Base-by-base conservation (phyloP, 225 moss, liverwort and hornwort species). In the Pleurozium schreberi region DNA sequence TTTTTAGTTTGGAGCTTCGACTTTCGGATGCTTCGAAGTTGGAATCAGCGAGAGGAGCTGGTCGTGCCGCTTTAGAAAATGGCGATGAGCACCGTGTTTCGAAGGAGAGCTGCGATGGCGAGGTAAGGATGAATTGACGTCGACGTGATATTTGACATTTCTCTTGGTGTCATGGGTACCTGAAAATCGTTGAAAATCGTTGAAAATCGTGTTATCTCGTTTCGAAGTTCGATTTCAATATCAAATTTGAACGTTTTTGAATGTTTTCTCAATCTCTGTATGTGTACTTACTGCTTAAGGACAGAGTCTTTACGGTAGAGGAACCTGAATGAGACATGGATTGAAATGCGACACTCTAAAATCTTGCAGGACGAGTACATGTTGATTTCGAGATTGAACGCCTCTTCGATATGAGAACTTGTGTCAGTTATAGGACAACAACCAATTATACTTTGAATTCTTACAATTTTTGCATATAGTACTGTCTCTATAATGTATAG, bases 1-100 rank as follows among this genome's bases (percentile, higher is more conserved):
- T 93, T 69, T 84, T 40, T 65, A 85, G 78, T n/a, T 70, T 92
- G 62, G 92, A 91, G 90, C 74, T 53, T 71, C 89, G 57, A 61
- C 20, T 92, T 65, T 87, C 68, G 10, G 57, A 57, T 79, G 40
- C 8, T 42, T 14, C 47, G 52, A 79, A 83, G 63, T 19, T 42
- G 63, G 57, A 40, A 67, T 87, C 45, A n/a, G n/a, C n/a, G 40
- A 73, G 67, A 38, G 82, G 45, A 82, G 43, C 8, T 58, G 88
- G 70, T 85, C 55, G 45, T 31, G 36, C 42, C 34, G 49, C 62
- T 66, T 75, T 75, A 36, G 89, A 90, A 69, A 79, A 87, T 89
- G 88, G 84, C 3, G 34, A 87, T 85, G 87, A 64, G 80, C 61
- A 40, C 28, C 80, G 58, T 30, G 75, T 60, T 55, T 16, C 52